These are phyloP conservation scores for Globisporangium uncinulatum DNA, from an alignment of 352 stramenopile genomes.

Conservation along the genomic window DNA sequence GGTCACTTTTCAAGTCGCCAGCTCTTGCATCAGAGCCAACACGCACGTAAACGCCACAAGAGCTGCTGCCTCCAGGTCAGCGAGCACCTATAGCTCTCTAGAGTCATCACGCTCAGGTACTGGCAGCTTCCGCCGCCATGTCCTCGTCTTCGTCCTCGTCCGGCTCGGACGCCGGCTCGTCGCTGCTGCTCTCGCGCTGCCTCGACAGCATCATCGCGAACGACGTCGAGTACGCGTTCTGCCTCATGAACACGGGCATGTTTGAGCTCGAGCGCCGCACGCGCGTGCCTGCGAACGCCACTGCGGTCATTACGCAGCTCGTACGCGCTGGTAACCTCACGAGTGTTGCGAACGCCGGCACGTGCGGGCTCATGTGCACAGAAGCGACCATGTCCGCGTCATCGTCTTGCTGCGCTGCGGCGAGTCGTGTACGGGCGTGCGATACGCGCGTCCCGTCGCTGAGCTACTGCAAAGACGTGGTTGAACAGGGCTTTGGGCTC, in stretches of 20 bases:
- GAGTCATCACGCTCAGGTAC: slow-evolving; percentile 15
- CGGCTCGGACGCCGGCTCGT: slow-evolving; percentile 7
- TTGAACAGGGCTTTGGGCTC: slow-evolving; percentile 31
- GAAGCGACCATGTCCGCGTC: slow-evolving; percentile 23
- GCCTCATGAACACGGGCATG: slow-evolving; percentile 64
- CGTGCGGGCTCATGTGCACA: slow-evolving; percentile 29
- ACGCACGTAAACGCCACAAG: too few relatives aligned
- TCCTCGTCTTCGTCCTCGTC: slow-evolving; percentile 12
- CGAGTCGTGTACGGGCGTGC: slow-evolving; percentile 19
- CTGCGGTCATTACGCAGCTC: slow-evolving; percentile 6
- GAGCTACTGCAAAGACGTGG: slow-evolving; percentile 29
- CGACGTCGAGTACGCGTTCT: slow-evolving; percentile 44
- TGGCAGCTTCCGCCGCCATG: too few relatives aligned
- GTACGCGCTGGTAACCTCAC: slow-evolving; percentile 5
- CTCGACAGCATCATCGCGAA: slow-evolving; percentile 28
- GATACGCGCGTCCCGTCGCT: slow-evolving; percentile 19
- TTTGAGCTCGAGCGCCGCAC: slow-evolving; percentile 27
- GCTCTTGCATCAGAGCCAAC: too few relatives aligned
- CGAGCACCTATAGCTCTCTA: too few relatives aligned
- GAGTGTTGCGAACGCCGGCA: slow-evolving; percentile 11
- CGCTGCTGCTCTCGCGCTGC: slow-evolving; percentile 26
- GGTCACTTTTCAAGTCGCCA: too few relatives aligned
- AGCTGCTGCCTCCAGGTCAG: too few relatives aligned
- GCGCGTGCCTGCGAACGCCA: slow-evolving; percentile 3
- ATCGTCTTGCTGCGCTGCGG: slow-evolving; percentile 29